Evolutionary conservation across 306 rosid species (phyloP).

Genomic region (Casuarina cunninghamiana): DNA sequence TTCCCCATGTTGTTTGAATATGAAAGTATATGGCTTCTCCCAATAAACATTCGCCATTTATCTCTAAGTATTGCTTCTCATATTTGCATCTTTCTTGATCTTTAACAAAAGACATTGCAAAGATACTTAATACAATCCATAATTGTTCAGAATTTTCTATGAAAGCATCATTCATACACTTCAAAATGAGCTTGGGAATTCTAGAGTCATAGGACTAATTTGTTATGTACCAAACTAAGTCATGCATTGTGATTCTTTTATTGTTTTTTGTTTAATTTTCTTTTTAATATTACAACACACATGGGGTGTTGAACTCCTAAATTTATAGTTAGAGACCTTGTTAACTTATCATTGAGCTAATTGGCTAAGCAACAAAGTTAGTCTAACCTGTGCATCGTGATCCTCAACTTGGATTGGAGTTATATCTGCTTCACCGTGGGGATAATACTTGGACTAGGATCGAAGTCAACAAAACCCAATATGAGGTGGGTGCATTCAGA

Average conservation of each 20-base stretch:
- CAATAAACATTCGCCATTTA: no score
- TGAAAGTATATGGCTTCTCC: background rate
- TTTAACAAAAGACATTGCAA: background rate
- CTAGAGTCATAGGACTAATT: background rate
- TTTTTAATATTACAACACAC: background rate
- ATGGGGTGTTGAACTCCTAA: no score
- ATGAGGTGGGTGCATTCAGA: background rate
- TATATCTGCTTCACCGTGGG: constrained; percentile 15
- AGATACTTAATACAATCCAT: background rate
- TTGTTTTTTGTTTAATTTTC: background rate
- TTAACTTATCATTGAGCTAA: no score
- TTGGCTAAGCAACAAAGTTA: no score
- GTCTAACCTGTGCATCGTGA: background rate
- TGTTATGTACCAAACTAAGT: no score
- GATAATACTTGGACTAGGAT: constrained; percentile 9
- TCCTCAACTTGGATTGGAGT: background rate
- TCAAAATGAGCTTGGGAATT: background rate
- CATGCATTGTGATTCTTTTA: no score
- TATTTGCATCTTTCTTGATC: background rate
- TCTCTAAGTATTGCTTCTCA: no score
- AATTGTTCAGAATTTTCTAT: background rate
- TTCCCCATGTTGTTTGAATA: no score
- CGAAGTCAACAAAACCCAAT: background rate
- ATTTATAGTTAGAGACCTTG: no score
- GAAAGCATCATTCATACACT: background rate